Evolutionary conservation across 2,329 filamentous ascomycete species (phyloP).

Genomic region (Pseudopyricularia javanii): DNA sequence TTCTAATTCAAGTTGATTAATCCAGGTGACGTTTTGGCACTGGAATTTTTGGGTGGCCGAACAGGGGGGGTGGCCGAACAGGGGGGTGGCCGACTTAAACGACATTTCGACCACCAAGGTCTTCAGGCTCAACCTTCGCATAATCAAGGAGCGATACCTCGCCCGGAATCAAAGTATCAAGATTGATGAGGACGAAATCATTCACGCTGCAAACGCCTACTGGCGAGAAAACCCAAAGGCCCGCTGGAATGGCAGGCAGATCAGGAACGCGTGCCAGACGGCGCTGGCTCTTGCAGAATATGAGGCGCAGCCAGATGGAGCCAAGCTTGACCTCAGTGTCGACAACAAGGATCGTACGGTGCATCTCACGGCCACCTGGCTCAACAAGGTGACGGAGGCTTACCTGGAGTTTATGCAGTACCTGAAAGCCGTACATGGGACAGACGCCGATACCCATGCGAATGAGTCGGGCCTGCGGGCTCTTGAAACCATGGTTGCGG

Average conservation of each 20-base stretch:
- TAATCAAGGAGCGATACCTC: background rate
- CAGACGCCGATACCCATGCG: background rate
- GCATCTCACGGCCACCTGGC: conserved; percentile 3
- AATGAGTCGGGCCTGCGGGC: background rate
- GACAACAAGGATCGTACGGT: conserved; percentile 1
- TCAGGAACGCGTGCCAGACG: conserved; percentile 19
- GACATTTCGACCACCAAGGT: background rate
- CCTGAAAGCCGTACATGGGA: background rate
- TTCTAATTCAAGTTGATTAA: too few species aligned
- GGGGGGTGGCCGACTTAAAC: background rate
- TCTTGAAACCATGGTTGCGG: background rate
- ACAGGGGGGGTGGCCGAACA: too few species aligned
- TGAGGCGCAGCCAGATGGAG: conserved; percentile 4
- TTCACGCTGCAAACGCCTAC: conserved; percentile 7
- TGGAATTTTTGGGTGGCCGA: too few species aligned
- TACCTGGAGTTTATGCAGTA: conserved; percentile 7
- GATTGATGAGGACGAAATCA: conserved; percentile 12
- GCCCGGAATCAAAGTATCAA: conserved; percentile 3
- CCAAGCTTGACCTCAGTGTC: background rate
- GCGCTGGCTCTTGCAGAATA: conserved; percentile 15
- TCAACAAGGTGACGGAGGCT: conserved; percentile 5
- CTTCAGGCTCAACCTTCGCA: background rate
- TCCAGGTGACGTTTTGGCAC: too few species aligned
- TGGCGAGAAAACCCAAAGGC: conserved; percentile 6
- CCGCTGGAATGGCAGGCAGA: conserved; percentile 20